Evolutionary conservation across 2,329 filamentous ascomycete species (phyloP), one percentile per base, ranked within the genome.

Genomic region (Diaporthe vexans): DNA sequence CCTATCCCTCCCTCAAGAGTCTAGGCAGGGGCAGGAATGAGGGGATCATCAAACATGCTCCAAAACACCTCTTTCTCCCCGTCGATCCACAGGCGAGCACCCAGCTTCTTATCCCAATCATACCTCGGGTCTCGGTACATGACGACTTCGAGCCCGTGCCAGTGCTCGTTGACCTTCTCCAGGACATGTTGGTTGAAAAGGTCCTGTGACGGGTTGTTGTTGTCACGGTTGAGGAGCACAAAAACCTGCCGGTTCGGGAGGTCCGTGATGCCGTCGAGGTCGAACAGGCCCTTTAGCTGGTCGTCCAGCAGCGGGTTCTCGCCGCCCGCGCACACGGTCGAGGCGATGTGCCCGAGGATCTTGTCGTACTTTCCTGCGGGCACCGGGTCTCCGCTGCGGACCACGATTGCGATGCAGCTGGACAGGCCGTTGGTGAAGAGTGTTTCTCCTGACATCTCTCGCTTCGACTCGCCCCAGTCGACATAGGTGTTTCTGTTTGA

Each of bases 351-450:
- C 33, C 29, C 56, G 19, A 58, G 56, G 56, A 58, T 58, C 56
- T 58, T 37, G 56, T 58, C 56, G 19, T 11, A n/a, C 33, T 37
- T 10, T 1, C 13, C n/a, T 3, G 17, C 21, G 0, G 33, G 17
- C 4, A 13, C 11, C 29, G 11, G 10, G 2, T 58, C 56, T 10
- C 19, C 10, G 2, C 56, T 58, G 0, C 56, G 19, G 10, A 58
- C 21, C 56, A 58, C 56, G 33, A 58, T 37, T 58, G 56, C 56
- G n/a, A 57, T 35, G 9, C 54, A 57, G 54, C 29, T 57, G 29
- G 54, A 17, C 15, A 57, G 2, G 19, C 54, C 54, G 3, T 57
- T 35, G 9, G 54, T 57, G 29, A 57, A 57, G 29, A 57, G 54
- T 13, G 54, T 57, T 35, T 57, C 29, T 7, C 54, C 54, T 19